phyloP scores from a whole-genome alignment of 169 alveolate genomes.

The Cytauxzoon felis region DNA sequence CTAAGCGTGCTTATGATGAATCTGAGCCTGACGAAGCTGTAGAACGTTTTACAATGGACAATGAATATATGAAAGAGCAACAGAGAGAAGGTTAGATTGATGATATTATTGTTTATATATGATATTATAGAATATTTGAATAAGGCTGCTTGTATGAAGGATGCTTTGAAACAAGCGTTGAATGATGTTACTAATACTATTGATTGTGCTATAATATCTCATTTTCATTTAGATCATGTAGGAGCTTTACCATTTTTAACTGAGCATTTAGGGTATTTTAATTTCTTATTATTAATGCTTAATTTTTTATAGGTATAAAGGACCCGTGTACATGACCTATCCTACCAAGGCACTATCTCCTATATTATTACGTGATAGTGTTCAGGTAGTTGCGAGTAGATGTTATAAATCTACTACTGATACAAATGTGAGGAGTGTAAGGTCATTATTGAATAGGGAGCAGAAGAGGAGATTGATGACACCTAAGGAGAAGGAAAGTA shows the following conservation, averaged over 20 bases:
- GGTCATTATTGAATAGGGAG: slow-evolving; percentile 50
- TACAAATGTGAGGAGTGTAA: slow-evolving; percentile 3
- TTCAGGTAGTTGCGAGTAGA: slow-evolving; percentile 83
- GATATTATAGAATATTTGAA: slow-evolving; percentile 4
- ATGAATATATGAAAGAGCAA: no score
- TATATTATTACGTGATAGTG: slow-evolving; percentile 92
- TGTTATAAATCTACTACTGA: slow-evolving; percentile 50
- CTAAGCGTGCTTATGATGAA: not conserved
- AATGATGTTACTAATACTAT: slow-evolving; percentile 84
- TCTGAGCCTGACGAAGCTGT: not conserved
- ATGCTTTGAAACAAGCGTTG: slow-evolving; percentile 68
- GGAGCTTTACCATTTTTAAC: slow-evolving; percentile 98
- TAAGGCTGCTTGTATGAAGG: slow-evolving; percentile 35
- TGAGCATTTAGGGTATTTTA: slow-evolving; percentile 87
- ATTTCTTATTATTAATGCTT: not conserved
- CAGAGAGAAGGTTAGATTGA: not conserved
- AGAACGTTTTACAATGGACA: no score
- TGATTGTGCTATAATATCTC: slow-evolving; percentile 93
- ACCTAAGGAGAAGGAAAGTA: slow-evolving; percentile 38
- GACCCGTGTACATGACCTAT: slow-evolving; percentile 92
- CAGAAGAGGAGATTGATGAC: slow-evolving; percentile 64
- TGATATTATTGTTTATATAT: not conserved
- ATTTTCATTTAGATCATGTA: slow-evolving; percentile 97
- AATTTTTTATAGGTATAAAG: slow-evolving; percentile 67
- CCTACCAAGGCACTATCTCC: slow-evolving; percentile 97